phyloP scores from a whole-genome alignment of 2,329 filamentous ascomycete species.

The Dactylonectria macrodidyma region DNA sequence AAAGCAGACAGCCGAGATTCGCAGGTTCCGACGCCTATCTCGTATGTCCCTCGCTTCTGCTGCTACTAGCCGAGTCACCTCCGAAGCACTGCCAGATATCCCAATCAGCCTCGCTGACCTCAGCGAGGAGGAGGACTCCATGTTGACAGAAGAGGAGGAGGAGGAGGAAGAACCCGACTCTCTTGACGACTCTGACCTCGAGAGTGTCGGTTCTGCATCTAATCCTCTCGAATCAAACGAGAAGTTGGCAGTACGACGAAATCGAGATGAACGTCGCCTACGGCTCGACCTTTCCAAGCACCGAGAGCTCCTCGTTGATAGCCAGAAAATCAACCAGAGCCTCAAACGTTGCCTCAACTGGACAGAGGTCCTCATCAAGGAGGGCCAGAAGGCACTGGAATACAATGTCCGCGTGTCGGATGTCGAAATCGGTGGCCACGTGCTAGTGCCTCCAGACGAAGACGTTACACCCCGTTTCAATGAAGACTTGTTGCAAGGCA shows the following conservation, averaged over 20 bases:
- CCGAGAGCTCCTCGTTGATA: constrained; percentile 88
- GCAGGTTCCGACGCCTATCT: constrained; percentile 88
- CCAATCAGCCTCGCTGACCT: constrained; percentile 65
- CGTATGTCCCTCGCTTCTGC: constrained; percentile 72
- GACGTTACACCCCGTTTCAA: constrained; percentile 54
- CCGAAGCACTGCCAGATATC: constrained; percentile 59
- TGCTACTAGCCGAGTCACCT: constrained; percentile 61
- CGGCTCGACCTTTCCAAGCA: constrained; percentile 90
- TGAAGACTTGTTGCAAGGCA: constrained; percentile 24
- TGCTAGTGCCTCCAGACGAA: constrained; percentile 79
- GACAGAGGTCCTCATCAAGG: constrained; percentile 91
- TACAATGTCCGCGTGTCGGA: constrained; percentile 87
- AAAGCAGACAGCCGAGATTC: constrained; percentile 90
- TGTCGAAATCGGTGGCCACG: constrained; percentile 84
- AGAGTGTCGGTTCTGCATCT: constrained; percentile 56
- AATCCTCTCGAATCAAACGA: constrained; percentile 58
- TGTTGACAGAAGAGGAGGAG: constrained; percentile 59
- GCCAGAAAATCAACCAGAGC: constrained; percentile 95
- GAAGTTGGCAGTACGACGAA: constrained; percentile 63
- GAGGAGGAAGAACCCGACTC: constrained; percentile 64
- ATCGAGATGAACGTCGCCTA: constrained; percentile 86
- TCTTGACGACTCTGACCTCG: constrained; percentile 67
- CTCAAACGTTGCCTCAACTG: constrained; percentile 90
- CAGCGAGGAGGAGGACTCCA: constrained; percentile 56
- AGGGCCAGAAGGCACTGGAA: constrained; percentile 88